Conservation (phyloP, 176 grass and related monocot genomes). For the Bothriochloa decipiens region DNA sequence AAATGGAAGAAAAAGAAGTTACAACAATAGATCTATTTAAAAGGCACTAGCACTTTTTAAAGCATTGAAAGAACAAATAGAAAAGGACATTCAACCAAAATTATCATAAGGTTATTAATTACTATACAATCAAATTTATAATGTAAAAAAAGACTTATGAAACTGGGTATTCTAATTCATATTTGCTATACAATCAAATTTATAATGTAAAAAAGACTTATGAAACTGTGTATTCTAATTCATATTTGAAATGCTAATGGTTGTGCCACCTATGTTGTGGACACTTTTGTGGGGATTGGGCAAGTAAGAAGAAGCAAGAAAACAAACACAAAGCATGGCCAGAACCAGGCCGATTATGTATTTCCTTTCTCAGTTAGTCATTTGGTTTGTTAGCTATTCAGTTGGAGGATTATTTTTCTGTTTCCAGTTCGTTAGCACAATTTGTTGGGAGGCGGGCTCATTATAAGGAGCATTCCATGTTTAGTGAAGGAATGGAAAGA, state of each 20-base stretch:
- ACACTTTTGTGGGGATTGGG: neutral
- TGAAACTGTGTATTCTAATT: neutral
- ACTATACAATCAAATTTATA: neutral
- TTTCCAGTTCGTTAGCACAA: neutral
- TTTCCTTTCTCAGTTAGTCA: neutral
- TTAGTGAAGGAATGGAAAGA: neutral
- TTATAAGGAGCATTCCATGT: neutral
- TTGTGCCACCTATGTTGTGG: neutral
- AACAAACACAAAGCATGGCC: neutral
- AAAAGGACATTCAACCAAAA: slow-evolving; percentile 24
- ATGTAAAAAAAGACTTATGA: neutral
- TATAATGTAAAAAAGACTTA: neutral
- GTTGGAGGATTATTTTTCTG: neutral
- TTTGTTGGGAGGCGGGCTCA: neutral
- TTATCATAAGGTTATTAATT: neutral
- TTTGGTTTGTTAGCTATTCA: neutral
- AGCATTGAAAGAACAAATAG: neutral
- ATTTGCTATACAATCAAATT: neutral
- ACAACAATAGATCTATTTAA: slow-evolving; percentile 6
- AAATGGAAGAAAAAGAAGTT: slow-evolving; percentile 23
- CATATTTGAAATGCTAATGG: neutral
- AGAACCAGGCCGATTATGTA: neutral
- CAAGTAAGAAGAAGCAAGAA: neutral
- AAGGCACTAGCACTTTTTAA: neutral
- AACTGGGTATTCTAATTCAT: neutral